Evolutionary conservation across 805 yeast species (phyloP).

Genomic region (Kodamaea neixiangensis): DNA sequence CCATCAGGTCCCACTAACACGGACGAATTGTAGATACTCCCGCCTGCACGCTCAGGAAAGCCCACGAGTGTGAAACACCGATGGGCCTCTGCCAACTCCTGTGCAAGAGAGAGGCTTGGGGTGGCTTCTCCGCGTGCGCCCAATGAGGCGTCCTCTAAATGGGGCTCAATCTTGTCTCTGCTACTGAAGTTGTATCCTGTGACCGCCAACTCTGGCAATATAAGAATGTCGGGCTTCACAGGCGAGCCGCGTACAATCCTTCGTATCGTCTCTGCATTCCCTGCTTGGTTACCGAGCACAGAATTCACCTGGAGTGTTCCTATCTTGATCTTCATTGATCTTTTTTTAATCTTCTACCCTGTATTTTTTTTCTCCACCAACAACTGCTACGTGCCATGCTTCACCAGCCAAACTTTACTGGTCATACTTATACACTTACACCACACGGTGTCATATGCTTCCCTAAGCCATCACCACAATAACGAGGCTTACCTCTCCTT

Average conservation of each 20-base stretch:
- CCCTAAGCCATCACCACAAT: too few species aligned
- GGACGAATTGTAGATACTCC: constrained; percentile 65
- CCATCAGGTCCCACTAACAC: constrained; percentile 64
- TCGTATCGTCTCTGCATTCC: constrained; percentile 54
- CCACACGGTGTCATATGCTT: too few species aligned
- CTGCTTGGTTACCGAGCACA: constrained; percentile 55
- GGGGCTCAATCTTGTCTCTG: constrained; percentile 54
- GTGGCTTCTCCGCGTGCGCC: constrained; percentile 26
- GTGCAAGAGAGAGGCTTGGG: constrained; percentile 58
- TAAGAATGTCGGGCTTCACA: constrained; percentile 56
- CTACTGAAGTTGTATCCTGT: constrained; percentile 76
- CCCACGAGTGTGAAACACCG: constrained; percentile 76
- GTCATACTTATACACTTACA: too few species aligned
- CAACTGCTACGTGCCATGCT: too few species aligned
- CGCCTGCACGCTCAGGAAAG: constrained; percentile 62
- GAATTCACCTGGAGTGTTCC: constrained; percentile 75
- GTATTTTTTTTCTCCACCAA: too few species aligned
- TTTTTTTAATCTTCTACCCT: not conserved
- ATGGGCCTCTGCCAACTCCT: constrained; percentile 47
- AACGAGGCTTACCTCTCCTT: too few species aligned
- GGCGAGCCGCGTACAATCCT: constrained; percentile 24
- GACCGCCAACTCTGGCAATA: constrained; percentile 81
- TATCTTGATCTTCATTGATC: constrained; percentile 34
- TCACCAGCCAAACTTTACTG: too few species aligned
- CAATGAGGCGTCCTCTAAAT: constrained; percentile 41